Conservation (phyloP, 1,139 yeast genomes). For the Blastobotrys serpentis region DNA sequence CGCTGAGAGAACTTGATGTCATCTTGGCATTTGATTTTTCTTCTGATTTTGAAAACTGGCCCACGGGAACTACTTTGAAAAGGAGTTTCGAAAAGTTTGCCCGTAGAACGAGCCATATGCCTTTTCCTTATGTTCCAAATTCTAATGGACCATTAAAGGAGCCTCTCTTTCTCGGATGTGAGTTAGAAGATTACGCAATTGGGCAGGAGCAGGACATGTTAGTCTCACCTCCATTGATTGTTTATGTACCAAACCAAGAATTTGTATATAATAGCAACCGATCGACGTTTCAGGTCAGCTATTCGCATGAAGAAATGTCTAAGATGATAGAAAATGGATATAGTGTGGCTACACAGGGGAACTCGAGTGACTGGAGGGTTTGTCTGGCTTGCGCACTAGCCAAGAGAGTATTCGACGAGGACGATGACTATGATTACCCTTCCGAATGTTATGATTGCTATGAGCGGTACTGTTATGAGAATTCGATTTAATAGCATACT, state of each 20-base stretch:
- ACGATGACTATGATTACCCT: slow-evolving; percentile 54
- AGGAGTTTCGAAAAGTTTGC: slow-evolving; percentile 43
- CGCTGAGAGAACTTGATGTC: slow-evolving; percentile 69
- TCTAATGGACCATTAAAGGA: slow-evolving; percentile 36
- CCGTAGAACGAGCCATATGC: slow-evolving; percentile 26
- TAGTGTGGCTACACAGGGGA: slow-evolving; percentile 70
- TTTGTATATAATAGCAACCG: slow-evolving; percentile 66
- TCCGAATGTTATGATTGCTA: slow-evolving; percentile 76
- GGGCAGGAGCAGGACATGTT: neutral
- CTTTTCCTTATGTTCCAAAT: slow-evolving; percentile 80
- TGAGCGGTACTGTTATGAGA: slow-evolving; percentile 58
- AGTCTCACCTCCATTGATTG: slow-evolving; percentile 66
- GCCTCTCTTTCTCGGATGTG: slow-evolving; percentile 84
- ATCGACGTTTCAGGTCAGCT: slow-evolving; percentile 70
- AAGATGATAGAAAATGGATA: slow-evolving; percentile 76
- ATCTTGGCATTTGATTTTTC: slow-evolving; percentile 83
- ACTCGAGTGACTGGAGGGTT: slow-evolving; percentile 67
- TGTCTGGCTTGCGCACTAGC: slow-evolving; percentile 90
- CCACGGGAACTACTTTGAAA: slow-evolving; percentile 49
- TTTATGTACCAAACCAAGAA: slow-evolving; percentile 77
- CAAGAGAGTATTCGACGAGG: slow-evolving; percentile 76
- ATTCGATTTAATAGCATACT: too few relatives aligned
- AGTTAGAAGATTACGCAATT: slow-evolving; percentile 31
- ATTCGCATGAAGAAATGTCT: slow-evolving; percentile 56
- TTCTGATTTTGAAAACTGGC: slow-evolving; percentile 75